Percentiles rank a stretch among this genome's conserved stretches.
These are phyloP conservation scores for Tolypocladium album DNA, from an alignment of 2,329 filamentous ascomycete genomes.

Conservation along the genomic window DNA sequence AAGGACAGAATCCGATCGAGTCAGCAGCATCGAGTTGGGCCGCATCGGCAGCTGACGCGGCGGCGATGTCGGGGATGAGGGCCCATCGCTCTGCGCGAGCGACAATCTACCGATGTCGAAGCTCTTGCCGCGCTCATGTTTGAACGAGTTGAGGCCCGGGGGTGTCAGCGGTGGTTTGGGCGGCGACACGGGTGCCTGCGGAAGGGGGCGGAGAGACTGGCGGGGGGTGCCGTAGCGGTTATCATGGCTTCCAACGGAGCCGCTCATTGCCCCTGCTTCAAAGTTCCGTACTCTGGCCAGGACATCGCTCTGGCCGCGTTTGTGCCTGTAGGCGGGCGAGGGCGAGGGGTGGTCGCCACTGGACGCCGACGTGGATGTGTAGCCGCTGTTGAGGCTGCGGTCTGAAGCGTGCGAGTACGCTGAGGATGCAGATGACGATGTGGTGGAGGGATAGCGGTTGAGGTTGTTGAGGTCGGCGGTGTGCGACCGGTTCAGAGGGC, in stretches of 20 bases:
- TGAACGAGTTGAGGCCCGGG: slow-evolving; percentile 10
- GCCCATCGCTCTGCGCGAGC: slow-evolving; percentile 31
- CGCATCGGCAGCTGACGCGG: slow-evolving; percentile 31
- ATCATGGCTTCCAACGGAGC: slow-evolving; percentile 36
- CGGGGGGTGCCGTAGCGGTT: slow-evolving; percentile 62
- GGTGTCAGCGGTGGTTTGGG: slow-evolving; percentile 25
- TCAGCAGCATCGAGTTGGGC: slow-evolving; percentile 52
- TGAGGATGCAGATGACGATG: slow-evolving; percentile 61
- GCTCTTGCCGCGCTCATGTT: slow-evolving; percentile 51
- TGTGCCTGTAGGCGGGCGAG: slow-evolving; percentile 42
- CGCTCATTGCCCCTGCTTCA: slow-evolving; percentile 31
- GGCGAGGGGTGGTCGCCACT: slow-evolving; percentile 36
- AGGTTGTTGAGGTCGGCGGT: slow-evolving; percentile 35
- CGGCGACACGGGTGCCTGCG: slow-evolving; percentile 48
- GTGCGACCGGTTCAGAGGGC: slow-evolving; percentile 47
- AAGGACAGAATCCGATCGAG: slow-evolving; percentile 43
- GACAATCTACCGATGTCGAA: slow-evolving; percentile 49
- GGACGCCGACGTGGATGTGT: slow-evolving; percentile 64
- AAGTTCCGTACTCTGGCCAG: slow-evolving; percentile 40
- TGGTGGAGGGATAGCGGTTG: slow-evolving; percentile 56
- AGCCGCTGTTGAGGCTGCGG: slow-evolving; percentile 47
- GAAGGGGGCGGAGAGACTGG: slow-evolving; percentile 65
- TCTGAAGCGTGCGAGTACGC: slow-evolving; percentile 52
- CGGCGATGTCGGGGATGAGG: slow-evolving; percentile 30
- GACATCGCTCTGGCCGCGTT: slow-evolving; percentile 67